These are phyloP conservation scores for Plasmodium vivax DNA, from an alignment of 169 alveolate species.

Conservation along the genomic window DNA sequence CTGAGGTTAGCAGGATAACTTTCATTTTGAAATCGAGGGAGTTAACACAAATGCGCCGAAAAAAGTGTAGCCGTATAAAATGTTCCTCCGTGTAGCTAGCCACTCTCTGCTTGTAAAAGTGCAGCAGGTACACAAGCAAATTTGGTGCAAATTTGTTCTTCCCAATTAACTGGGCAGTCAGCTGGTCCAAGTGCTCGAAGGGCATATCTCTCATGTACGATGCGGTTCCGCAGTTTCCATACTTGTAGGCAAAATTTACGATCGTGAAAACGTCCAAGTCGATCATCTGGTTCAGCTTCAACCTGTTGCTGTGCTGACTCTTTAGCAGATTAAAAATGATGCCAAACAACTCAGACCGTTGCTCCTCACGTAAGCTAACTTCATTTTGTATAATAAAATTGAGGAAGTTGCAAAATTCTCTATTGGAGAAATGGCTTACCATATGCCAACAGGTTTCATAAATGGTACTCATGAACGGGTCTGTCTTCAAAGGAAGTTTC, in stretches of 20 bases:
- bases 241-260: slow-evolving; percentile 46
- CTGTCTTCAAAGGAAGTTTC: background rate
- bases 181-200: slow-evolving; percentile 11
- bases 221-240: background rate
- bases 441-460: slow-evolving; percentile 32
- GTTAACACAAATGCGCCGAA: slow-evolving; percentile 9
- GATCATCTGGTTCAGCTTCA: slow-evolving; percentile 21
- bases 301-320: background rate
- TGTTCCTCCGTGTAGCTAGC: background rate
- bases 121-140: slow-evolving; percentile 39
- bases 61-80: background rate
- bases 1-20: slow-evolving; percentile 51
- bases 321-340: slow-evolving; percentile 6
- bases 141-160: slow-evolving; percentile 46
- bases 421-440: slow-evolving; percentile 17
- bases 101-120: slow-evolving; percentile 30
- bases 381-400: slow-evolving; percentile 66
- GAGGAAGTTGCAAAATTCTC: slow-evolving; percentile 68
- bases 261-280: slow-evolving; percentile 71
- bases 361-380: slow-evolving; percentile 11
- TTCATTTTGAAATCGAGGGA: slow-evolving; percentile 60
- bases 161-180: slow-evolving; percentile 12
- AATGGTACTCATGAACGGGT: slow-evolving; percentile 15
- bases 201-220: background rate
- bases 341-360: background rate